Evolutionary conservation across 768 basidiomycete genomes (phyloP), one percentile per base, ranked within the genome.

Genomic region (Podaxis carcinomalis): DNA sequence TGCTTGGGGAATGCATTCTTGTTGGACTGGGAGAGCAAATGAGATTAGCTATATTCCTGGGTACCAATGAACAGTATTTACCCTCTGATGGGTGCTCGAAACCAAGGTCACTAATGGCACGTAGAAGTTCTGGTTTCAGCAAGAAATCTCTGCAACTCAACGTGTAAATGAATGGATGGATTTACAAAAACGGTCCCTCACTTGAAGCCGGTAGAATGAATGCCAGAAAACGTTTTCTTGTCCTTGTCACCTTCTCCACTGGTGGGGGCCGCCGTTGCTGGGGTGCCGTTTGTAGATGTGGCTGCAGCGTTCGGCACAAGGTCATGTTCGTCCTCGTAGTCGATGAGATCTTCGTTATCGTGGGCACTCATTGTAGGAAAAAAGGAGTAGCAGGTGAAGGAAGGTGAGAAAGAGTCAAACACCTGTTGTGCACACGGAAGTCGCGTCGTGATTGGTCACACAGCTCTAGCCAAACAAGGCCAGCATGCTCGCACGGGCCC

Each of bases 81-180:
- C 97, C 97, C 84, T 99, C 97, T 54, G 96, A 98, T 57, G 97
- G 97, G 78, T 99, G 97, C 76, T 99, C 97, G 70, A 99, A 99
- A 74, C 97, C 97, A n/a, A 99, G 81, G 70, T 99, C 97, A 75
- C 93, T 95, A 74, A 99, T 99, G 53, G 97, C 95, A 62, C 97
- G 90, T 68, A 98, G 83, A 63, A 99, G 75, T 73, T 98, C 97
- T 40, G 97, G 93, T 78, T 98, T 99, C 75, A 98, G 80, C 73
- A 99, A 80, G 81, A 99, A 99, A 74, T 99, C 97, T 74, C 95
- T 97, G 69, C 21, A 68, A 68, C 63, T 56, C 47, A 47, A 62
- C 54, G 27, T 23, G 63, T 66, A 47, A 65, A 65, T 27, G 53
- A 37, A 51, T 53, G 27, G n/a, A 23, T 27, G 46, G 10, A 57